phyloP scores from a whole-genome alignment of 441 rosid genomes.

The Geranium incanum region DNA sequence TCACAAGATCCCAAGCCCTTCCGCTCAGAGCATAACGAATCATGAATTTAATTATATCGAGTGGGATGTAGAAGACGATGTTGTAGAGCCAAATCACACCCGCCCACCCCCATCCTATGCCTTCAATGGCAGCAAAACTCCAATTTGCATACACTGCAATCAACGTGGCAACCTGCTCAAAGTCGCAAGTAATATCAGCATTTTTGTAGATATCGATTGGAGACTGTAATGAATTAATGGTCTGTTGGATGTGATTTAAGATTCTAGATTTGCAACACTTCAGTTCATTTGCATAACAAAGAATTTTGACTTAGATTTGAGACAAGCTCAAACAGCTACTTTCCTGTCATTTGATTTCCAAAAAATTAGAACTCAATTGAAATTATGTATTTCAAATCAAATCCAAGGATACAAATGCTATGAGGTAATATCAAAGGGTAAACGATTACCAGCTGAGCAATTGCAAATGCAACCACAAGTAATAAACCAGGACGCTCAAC shows the following conservation, averaged over 20 bases:
- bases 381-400: too few relatives aligned
- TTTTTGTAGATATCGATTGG: too few relatives aligned
- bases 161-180: slow-evolving; percentile 69
- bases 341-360: too few relatives aligned
- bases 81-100: slow-evolving; percentile 96
- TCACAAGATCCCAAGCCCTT: slow-evolving; percentile 96
- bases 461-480: slow-evolving; percentile 62
- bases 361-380: too few relatives aligned
- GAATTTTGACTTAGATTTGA: too few relatives aligned
- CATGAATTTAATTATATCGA: slow-evolving; percentile 81
- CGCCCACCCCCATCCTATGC: slow-evolving; percentile 99
- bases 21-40: slow-evolving; percentile 91
- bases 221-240: too few relatives aligned
- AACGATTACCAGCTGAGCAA: slow-evolving; percentile 69
- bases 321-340: too few relatives aligned
- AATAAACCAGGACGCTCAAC: slow-evolving; percentile 83
- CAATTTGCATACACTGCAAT: slow-evolving; percentile 94
- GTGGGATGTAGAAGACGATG: slow-evolving; percentile 73
- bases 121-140: slow-evolving; percentile 94
- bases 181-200: slow-evolving; percentile 10
- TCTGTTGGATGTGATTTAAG: too few relatives aligned
- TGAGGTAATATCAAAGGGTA: too few relatives aligned
- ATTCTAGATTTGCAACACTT: too few relatives aligned
- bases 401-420: too few relatives aligned
- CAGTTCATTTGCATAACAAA: too few relatives aligned